A percentile compares a stretch with the other conserved stretches of the same genome.
Conservation (phyloP, 768 basidiomycete species). For the Calocybe indica region DNA sequence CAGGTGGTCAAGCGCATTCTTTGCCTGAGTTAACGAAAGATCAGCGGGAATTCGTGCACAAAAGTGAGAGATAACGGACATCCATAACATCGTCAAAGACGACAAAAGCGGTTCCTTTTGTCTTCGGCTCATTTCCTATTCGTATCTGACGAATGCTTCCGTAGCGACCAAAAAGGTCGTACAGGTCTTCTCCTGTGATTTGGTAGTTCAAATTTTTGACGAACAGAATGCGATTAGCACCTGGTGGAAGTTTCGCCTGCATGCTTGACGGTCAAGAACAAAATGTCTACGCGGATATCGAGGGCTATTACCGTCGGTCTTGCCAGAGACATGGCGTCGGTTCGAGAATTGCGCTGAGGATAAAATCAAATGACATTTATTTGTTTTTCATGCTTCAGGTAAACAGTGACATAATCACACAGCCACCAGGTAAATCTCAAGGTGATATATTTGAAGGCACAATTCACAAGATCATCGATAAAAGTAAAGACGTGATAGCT, state of each 20-base stretch:
- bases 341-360: neutral
- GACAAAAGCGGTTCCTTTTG: constrained; percentile 94
- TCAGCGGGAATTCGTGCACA: constrained; percentile 5
- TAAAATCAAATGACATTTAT: neutral
- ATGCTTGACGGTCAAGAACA: constrained; percentile 3
- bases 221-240: constrained; percentile 88
- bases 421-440: too few species aligned
- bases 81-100: constrained; percentile 97
- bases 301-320: constrained; percentile 58
- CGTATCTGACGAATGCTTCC: constrained; percentile 95
- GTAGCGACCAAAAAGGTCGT: constrained; percentile 96
- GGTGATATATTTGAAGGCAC: too few species aligned
- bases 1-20: constrained; percentile 92
- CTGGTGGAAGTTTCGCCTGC: constrained; percentile 84
- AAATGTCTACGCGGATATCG: neutral
- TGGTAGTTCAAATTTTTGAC: constrained; percentile 92
- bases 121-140: constrained; percentile 87
- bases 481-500: neutral
- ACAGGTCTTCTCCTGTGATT: constrained; percentile 90
- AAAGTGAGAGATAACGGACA: constrained; percentile 37
- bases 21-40: constrained; percentile 52
- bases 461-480: too few species aligned
- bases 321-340: constrained; percentile 49
- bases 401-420: too few species aligned
- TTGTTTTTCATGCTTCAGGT: too few species aligned